Base-by-base conservation (phyloP, 495 filamentous ascomycete genomes). In the Cercophora scortea region DNA sequence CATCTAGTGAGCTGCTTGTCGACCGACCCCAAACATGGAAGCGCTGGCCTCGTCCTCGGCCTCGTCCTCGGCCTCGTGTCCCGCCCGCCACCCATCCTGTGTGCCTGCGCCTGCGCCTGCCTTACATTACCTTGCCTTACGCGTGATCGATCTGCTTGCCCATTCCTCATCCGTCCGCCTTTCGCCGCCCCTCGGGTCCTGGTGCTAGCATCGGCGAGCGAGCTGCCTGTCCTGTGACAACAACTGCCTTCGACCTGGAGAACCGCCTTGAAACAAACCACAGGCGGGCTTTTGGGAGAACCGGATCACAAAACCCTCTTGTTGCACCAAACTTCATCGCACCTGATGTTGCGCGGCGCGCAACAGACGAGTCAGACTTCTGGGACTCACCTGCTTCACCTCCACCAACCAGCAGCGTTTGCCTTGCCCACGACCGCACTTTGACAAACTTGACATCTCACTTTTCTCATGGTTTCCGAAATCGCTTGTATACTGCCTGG, bases 341-440 rank as follows among this genome's bases (percentile, higher is more conserved):
- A 50, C 60, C 47, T 56, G 56, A 65, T 63, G 60, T 55, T 58
- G 58, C 49, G 60, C 55, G 57, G 52, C 61, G 56, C 57, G 55
- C 51, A 48, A 19, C 45, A 52, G 55, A 46, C 53, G 40, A 61
- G 38, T 36, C 40, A 32, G 39, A 16, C 9, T 49, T 45, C 33
- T n/a, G 25, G 25, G 25, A 1, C 7, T 18, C 17, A 32, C 3
- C 17, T 42, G 18, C 7, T 32, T 10, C 6, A 45, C 43, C 7
- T 45, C 9, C 18, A 45, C 43, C 32, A 18, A 2, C 11, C 15
- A 17, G 25, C 17, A 8, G 9, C 34, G 32, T 9, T 39, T 6
- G 15, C 7, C 18, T 17, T 40, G 38, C 39, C n/a, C 34, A 34
- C 38, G 13, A 10, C 42, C 19, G 7, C 12, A 40, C 18, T 32